Evolutionary conservation across 306 rosid genomes (phyloP).

Genomic region (Arachis hypogaea): DNA sequence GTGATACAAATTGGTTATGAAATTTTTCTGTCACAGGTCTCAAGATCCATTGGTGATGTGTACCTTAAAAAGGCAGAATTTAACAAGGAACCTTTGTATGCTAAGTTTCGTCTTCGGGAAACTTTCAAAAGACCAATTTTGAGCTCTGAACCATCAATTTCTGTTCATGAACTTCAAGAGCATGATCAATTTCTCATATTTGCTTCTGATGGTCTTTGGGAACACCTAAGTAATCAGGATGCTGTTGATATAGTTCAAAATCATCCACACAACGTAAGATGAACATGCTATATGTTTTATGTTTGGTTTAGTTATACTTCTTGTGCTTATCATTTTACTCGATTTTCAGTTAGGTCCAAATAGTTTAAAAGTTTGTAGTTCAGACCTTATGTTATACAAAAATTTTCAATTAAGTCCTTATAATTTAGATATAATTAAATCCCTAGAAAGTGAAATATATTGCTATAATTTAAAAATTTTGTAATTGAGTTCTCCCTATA

Average conservation of each 20-base stretch:
- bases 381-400: no score
- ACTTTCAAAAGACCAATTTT: constrained; percentile 75
- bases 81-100: constrained; percentile 76
- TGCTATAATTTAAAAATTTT: no score
- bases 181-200: constrained; percentile 80
- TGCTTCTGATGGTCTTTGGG: constrained; percentile 98
- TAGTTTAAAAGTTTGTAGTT: no score
- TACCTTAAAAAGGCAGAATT: constrained; percentile 84
- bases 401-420: no score
- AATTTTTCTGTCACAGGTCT: constrained; percentile 56
- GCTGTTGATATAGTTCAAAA: constrained; percentile 85
- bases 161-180: constrained; percentile 70
- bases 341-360: not conserved
- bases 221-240: constrained; percentile 86
- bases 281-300: constrained; percentile 9
- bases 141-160: constrained; percentile 83
- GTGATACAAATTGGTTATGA: constrained; percentile 8
- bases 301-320: constrained; percentile 15
- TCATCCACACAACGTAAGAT: constrained; percentile 74
- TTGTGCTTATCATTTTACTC: constrained; percentile 12
- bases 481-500: no score
- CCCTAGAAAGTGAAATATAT: no score
- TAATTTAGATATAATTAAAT: no score
- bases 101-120: constrained; percentile 77
- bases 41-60: constrained; percentile 82